Percentiles rank a stretch among this genome's conserved stretches.
phyloP scores from a whole-genome alignment of 2,329 filamentous ascomycete species.

The Allantophomopsis lycopodina region DNA sequence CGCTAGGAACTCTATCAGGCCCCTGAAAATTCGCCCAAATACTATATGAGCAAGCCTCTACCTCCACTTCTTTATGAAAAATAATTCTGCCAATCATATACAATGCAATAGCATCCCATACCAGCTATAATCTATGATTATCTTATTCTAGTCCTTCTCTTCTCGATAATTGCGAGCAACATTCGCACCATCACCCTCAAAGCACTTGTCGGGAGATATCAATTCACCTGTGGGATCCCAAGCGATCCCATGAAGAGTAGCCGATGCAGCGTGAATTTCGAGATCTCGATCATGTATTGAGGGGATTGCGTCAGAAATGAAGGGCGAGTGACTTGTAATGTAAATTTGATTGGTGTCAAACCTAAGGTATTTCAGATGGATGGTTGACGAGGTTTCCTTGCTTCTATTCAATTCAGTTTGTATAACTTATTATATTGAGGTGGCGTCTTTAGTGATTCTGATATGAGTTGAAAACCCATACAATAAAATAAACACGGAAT shows the following conservation, averaged over 20 bases:
- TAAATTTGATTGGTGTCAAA: too few species aligned
- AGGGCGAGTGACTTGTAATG: too few species aligned
- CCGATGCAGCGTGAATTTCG: slow-evolving; percentile 22
- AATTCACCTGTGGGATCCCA: slow-evolving; percentile 22
- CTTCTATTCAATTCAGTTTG: too few species aligned
- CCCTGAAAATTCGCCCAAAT: slow-evolving; percentile 25
- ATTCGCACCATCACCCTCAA: slow-evolving; percentile 33
- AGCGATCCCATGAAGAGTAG: slow-evolving; percentile 25
- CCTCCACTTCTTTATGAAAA: slow-evolving; percentile 27
- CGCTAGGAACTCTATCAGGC: slow-evolving; percentile 10
- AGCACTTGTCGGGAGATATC: slow-evolving; percentile 27
- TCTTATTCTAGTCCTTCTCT: slow-evolving; percentile 20
- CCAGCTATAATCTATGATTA: slow-evolving; percentile 25
- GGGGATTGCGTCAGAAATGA: slow-evolving; percentile 20
- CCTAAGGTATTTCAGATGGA: too few species aligned
- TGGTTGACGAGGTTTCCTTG: too few species aligned
- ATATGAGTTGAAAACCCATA: too few species aligned
- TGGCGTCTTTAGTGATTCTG: too few species aligned
- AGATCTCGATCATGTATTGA: slow-evolving; percentile 13
- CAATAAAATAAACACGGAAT: too few species aligned
- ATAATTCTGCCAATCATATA: slow-evolving; percentile 24
- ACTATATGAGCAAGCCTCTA: slow-evolving; percentile 19
- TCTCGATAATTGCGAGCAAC: slow-evolving; percentile 25
- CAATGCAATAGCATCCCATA: slow-evolving; percentile 34
- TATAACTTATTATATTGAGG: too few species aligned